Evolutionary conservation across 768 basidiomycete genomes (phyloP).

Genomic region (Rhizopogon sp.): DNA sequence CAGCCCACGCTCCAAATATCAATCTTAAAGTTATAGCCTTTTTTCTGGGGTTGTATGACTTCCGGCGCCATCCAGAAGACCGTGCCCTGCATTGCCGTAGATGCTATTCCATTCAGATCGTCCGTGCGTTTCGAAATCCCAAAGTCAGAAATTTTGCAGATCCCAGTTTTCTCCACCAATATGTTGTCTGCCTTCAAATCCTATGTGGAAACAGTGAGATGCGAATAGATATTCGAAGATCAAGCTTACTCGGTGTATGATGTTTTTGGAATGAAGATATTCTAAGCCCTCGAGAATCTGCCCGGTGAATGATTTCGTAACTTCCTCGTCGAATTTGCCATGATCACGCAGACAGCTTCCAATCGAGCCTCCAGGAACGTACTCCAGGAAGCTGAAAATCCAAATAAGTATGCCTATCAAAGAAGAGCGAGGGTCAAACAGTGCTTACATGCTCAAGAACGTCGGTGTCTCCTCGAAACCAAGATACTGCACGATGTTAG

Average conservation of each 20-base stretch:
- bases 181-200: conserved; percentile 99
- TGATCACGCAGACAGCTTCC: conserved; percentile 87
- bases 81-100: conserved; percentile 94
- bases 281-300: conserved; percentile 91
- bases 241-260: conserved; percentile 77
- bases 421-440: background rate
- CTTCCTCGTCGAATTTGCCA: conserved; percentile 88
- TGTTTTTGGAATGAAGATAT: conserved; percentile 88
- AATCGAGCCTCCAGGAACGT: conserved; percentile 96
- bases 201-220: conserved; percentile 31
- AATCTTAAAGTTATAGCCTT: conserved; percentile 94
- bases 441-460: conserved; percentile 85
- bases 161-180: conserved; percentile 85
- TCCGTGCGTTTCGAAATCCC: conserved; percentile 97
- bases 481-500: conserved; percentile 95
- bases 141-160: conserved; percentile 98
- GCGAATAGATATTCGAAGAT: background rate
- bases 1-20: conserved; percentile 99
- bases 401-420: background rate
- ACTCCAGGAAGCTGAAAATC: conserved; percentile 84
- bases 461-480: conserved; percentile 88
- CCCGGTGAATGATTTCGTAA: conserved; percentile 86
- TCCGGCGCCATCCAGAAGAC: conserved; percentile 99
- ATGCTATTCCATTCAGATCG: conserved; percentile 74
- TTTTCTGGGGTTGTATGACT: conserved; percentile 81